Base-by-base conservation (phyloP, 164 flowering plant genomes). In the Nelumbo lutea region DNA sequence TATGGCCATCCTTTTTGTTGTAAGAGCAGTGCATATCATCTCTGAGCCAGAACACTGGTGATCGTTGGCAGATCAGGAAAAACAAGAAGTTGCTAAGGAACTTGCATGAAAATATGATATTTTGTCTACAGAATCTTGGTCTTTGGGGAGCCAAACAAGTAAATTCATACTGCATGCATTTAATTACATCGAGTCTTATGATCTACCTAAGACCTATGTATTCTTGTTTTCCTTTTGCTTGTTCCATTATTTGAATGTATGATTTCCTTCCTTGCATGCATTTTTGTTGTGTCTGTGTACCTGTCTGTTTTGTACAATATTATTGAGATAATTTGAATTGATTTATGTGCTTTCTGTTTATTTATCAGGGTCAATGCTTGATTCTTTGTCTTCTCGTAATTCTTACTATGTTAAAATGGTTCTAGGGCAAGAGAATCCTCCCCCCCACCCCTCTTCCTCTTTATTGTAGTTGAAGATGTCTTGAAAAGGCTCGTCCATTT, bases 111-210 rank as follows among this genome's bases (percentile, higher is more conserved):
- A 85, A 85, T 67, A 50, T 96, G 61, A 41, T 73, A 0, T 87
- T 81, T 75, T 90, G 92, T 73, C 67, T 90, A 73, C 85, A 81
- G 64, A 81, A 77, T 65, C 94, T 96, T 81, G 99, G 99, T 70
- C 77, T 91, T 38, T 87, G 84, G 82, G 98, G 95, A 58, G 89
- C 84, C 48, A 69, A 68, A 53, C 86, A 85, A 75, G 99, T 96
- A 79, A 80, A 85, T 40, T 73, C 39, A 70, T 77, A 2, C 50
- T 52, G 42, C 47, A 43, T 50, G 39, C 43, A 47, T 42, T 62
- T 7, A 14, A 48, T 53, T 59, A 1, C 48, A 6, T 38, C 71
- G 44, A 51, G 61, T 66, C 14, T 59, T 59, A 9, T 50, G n/a
- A 46, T 43, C 59, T 53, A 42, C 4, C 47, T 7, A 58, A 46